phyloP scores from a whole-genome alignment of 768 basidiomycete genomes.

The Lactarius akahatsu region DNA sequence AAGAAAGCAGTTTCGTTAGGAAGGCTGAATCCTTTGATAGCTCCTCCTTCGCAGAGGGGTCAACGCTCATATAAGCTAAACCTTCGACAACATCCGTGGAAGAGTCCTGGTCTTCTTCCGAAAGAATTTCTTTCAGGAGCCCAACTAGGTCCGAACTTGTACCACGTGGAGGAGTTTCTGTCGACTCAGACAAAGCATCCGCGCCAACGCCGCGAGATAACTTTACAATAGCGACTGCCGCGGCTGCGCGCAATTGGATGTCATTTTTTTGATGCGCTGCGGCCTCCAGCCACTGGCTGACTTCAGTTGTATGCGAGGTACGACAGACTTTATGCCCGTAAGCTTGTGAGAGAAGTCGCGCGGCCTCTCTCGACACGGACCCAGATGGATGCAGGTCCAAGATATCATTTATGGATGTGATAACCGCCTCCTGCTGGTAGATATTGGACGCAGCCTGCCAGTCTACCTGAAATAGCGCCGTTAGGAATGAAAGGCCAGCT shows the following conservation, averaged over 20 bases:
- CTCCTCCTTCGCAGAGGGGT: slow-evolving; percentile 56
- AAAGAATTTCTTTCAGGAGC: slow-evolving; percentile 36
- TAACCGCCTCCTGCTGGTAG: slow-evolving; percentile 59
- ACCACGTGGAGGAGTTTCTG: slow-evolving; percentile 10
- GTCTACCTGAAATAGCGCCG: slow-evolving; percentile 86
- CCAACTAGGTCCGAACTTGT: slow-evolving; percentile 12
- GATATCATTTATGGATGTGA: slow-evolving; percentile 65
- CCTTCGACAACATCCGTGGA: slow-evolving; percentile 74
- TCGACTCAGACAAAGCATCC: slow-evolving; percentile 34
- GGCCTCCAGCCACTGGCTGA: slow-evolving; percentile 64
- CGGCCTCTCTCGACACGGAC: slow-evolving; percentile 56
- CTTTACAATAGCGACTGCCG: slow-evolving; percentile 78
- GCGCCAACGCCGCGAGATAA: slow-evolving; percentile 61
- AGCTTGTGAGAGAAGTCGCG: slow-evolving; percentile 74
- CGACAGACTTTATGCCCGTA: slow-evolving; percentile 74
- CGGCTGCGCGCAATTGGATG: slow-evolving; percentile 52
- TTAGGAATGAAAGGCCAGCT: slow-evolving; percentile 61
- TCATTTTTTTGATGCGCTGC: slow-evolving; percentile 51
- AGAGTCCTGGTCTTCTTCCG: slow-evolving; percentile 34
- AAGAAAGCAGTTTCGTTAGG: slow-evolving; percentile 45
- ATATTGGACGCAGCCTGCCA: slow-evolving; percentile 63
- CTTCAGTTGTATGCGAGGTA: slow-evolving; percentile 54
- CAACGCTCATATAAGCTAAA: slow-evolving; percentile 70
- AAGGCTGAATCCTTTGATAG: slow-evolving; percentile 53
- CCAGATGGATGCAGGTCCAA: slow-evolving; percentile 60